Conservation (phyloP, 371 early-diverging fungal species). For the Mucor racemosus region DNA sequence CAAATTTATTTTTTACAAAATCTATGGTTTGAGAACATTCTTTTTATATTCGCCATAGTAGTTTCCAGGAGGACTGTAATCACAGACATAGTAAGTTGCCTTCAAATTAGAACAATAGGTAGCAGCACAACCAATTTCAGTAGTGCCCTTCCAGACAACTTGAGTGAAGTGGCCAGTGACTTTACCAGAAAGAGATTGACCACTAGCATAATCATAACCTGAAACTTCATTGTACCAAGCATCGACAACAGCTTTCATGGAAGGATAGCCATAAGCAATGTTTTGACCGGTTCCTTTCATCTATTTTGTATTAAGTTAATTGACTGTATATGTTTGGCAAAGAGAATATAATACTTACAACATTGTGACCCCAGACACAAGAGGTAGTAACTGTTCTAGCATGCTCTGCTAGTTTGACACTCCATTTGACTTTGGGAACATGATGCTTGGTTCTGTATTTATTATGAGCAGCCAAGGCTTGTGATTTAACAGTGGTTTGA, state of each 20-base stretch:
- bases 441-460: slow-evolving; percentile 47
- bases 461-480: slow-evolving; percentile 49
- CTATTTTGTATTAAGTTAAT: neutral
- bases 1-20: neutral
- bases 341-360: slow-evolving; percentile 8
- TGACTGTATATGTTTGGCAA: neutral
- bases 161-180: slow-evolving; percentile 48
- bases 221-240: slow-evolving; percentile 46
- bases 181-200: slow-evolving; percentile 20
- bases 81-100: slow-evolving; percentile 43
- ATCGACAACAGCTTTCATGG: slow-evolving; percentile 29
- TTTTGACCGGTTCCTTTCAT: slow-evolving; percentile 45
- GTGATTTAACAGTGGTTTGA: neutral
- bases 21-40: slow-evolving; percentile 16
- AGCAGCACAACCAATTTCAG: slow-evolving; percentile 44
- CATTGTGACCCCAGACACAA: slow-evolving; percentile 52
- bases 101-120: slow-evolving; percentile 33
- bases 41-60: slow-evolving; percentile 23
- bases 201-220: slow-evolving; percentile 33
- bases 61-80: slow-evolving; percentile 45
- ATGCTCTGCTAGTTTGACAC: slow-evolving; percentile 36
- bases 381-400: slow-evolving; percentile 47
- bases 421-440: slow-evolving; percentile 52
- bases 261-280: slow-evolving; percentile 40
- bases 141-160: slow-evolving; percentile 50